Conservation (phyloP, 208 protist genomes). For the Vickermania spadyakhi region DNA sequence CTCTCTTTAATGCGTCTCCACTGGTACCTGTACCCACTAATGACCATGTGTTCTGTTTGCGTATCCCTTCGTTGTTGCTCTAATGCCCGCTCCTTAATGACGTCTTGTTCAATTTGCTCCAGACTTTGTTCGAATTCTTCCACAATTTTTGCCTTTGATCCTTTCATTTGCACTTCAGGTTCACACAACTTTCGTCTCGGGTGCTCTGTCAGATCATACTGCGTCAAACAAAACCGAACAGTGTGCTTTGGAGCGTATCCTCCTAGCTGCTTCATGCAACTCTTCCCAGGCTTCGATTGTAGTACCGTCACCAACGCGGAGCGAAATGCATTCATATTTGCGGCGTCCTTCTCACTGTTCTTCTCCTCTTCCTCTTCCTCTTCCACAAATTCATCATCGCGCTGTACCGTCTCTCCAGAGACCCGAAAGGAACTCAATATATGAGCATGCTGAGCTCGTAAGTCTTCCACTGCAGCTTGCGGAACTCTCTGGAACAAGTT, state of each 20-base stretch:
- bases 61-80: not conserved
- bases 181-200: constrained; percentile 3
- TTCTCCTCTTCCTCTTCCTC: constrained; percentile 1
- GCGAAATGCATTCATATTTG: not conserved
- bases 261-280: constrained; percentile 1
- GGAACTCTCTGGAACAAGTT: constrained; percentile 10
- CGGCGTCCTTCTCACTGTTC: not conserved
- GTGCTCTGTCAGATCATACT: constrained; percentile 4
- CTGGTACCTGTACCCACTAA: constrained; percentile 4
- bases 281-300: constrained; percentile 1
- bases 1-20: constrained; percentile 8
- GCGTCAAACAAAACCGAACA: constrained; percentile 5
- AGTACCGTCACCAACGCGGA: not conserved
- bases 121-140: constrained; percentile 11
- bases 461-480: constrained; percentile 6
- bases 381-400: constrained; percentile 6
- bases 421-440: constrained; percentile 3
- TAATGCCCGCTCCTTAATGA: not conserved
- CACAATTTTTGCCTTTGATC: not conserved
- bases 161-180: constrained; percentile 1
- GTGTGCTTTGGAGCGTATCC: not conserved
- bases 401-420: not conserved
- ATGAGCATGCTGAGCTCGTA: not conserved
- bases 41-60: constrained; percentile 5
- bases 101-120: constrained; percentile 6